Percentiles rank a stretch among this genome's conserved stretches.
Conservation (phyloP, 78 protist genomes). For the Isochrysis galbana region DNA sequence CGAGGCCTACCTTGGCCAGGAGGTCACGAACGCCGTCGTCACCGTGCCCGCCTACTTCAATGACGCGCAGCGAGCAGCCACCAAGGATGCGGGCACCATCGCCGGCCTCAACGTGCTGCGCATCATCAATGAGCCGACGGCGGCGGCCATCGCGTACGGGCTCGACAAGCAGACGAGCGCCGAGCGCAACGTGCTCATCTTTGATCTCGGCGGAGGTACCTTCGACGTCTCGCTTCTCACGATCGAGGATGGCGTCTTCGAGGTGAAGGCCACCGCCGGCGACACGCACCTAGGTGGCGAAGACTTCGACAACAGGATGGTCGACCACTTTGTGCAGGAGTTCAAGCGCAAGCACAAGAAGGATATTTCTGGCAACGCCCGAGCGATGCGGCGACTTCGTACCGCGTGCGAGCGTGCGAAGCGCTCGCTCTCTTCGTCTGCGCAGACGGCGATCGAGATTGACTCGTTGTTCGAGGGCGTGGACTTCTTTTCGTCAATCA, state of each 20-base stretch:
- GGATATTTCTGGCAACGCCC: constrained; percentile 78
- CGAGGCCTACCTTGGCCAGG: constrained; percentile 72
- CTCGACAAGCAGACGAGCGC: not conserved
- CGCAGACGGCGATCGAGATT: constrained; percentile 84
- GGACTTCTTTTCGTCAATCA: too few relatives aligned
- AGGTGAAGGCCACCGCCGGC: constrained; percentile 94
- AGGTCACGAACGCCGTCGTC: constrained; percentile 68
- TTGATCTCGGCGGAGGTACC: too few relatives aligned
- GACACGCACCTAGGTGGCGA: constrained; percentile 91
- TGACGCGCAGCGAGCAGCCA: constrained; percentile 91
- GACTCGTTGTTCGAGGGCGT: too few relatives aligned
- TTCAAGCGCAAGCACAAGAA: constrained; percentile 81
- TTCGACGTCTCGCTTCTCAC: constrained; percentile 85
- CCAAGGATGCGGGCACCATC: constrained; percentile 90
- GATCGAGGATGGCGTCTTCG: constrained; percentile 93
- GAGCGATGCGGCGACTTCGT: constrained; percentile 88
- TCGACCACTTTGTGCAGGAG: constrained; percentile 82
- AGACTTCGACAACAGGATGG: constrained; percentile 85
- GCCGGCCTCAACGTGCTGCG: too few relatives aligned
- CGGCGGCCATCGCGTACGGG: constrained; percentile 86
- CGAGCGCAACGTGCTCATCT: constrained; percentile 71
- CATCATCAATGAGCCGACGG: constrained; percentile 93
- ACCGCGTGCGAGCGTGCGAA: constrained; percentile 91
- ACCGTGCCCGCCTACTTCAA: too few relatives aligned
- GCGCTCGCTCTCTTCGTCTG: constrained; percentile 78